A percentile compares a stretch with the other conserved stretches of the same genome.
These are phyloP conservation scores for Violaceomyces palustris DNA, from an alignment of 1,284 basidiomycete species.

Conservation along the genomic window DNA sequence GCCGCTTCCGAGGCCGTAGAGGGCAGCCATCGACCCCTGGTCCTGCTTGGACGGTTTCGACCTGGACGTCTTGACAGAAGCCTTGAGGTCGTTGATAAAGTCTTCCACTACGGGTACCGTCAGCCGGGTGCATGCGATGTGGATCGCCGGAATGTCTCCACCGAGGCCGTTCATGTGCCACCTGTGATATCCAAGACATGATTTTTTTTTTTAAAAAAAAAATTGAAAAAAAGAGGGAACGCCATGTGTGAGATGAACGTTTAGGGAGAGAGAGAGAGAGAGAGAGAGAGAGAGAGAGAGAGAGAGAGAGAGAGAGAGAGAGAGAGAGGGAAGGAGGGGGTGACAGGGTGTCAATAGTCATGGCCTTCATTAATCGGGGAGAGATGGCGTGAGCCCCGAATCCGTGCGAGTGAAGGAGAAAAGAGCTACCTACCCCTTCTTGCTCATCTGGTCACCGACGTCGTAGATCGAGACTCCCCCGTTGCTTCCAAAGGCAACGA, in stretches of 20 bases:
- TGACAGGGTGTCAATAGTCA: too few relatives aligned
- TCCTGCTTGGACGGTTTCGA: conserved; percentile 12
- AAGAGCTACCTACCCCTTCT: conserved; percentile 56
- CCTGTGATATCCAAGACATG: too few relatives aligned
- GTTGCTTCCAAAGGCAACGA: conserved; percentile 75
- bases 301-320: background rate
- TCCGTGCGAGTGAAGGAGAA: background rate
- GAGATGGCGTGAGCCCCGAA: too few relatives aligned
- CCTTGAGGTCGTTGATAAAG: conserved; percentile 77
- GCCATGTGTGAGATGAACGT: too few relatives aligned
- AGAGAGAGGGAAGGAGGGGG: too few relatives aligned
- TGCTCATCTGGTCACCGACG: conserved; percentile 82
- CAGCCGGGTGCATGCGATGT: conserved; percentile 84
- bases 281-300: too few relatives aligned
- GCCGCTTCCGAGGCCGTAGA: conserved; percentile 71
- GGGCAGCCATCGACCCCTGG: conserved; percentile 39
- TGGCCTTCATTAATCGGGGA: too few relatives aligned
- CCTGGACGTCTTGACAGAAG: conserved; percentile 57
- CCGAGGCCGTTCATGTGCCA: conserved; percentile 83
- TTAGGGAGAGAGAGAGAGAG: background rate
- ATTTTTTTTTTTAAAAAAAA: too few relatives aligned
- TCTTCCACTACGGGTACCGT: conserved; percentile 72
- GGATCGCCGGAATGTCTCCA: conserved; percentile 70
- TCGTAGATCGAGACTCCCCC: conserved; percentile 64
- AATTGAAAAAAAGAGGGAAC: too few relatives aligned